Evolutionary conservation across 345 rosid genomes (phyloP), one percentile per base, ranked within the genome.

Genomic region (Hirschfeldia incana): DNA sequence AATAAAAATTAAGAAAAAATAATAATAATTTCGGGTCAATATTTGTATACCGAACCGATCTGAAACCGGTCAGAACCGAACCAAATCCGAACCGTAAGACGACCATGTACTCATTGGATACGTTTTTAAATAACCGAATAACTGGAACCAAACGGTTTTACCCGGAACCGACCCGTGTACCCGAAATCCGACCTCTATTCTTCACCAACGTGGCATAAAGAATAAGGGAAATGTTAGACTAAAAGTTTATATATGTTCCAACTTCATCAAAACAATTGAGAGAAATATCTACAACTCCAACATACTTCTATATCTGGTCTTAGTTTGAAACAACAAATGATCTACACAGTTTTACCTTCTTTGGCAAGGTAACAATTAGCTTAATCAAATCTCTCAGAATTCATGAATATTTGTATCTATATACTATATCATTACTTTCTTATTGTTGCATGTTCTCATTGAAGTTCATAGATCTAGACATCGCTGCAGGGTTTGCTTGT

Each of bases 401-500:
- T 71, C 30, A 57, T 72, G 13, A 34, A 57, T 57, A 9, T n/a
- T 69, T 4, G 17, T 51, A 6, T 5, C 7, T 69, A 42, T 65
- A 53, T 74, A 13, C 36, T 70, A 39, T 64, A 51, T 73, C 61
- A 58, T n/a, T 72, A 34, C 58, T 5, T 76, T 6, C 37, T 80
- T 80, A 79, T 69, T 80, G 62, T 81, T 80, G 88, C 57, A 81
- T 83, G 81, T 72, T 85, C 76, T 92, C 96, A 0, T 77, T 90
- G 87, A 92, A 92, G 75, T 86, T 85, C 77, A 85, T 78, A 30
- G 94, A 85, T 66, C 96, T 85, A 61, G 84, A 91, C 81, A 86
- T 69, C 58, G 97, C 96, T 26, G 94, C 96, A 29, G 96, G 97
- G 82, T 92, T 91, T 71, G 88, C 90, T 73, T 80, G 96, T 81